phyloP scores from a whole-genome alignment of 1,284 basidiomycete genomes.

The Sphagnurus paluster region DNA sequence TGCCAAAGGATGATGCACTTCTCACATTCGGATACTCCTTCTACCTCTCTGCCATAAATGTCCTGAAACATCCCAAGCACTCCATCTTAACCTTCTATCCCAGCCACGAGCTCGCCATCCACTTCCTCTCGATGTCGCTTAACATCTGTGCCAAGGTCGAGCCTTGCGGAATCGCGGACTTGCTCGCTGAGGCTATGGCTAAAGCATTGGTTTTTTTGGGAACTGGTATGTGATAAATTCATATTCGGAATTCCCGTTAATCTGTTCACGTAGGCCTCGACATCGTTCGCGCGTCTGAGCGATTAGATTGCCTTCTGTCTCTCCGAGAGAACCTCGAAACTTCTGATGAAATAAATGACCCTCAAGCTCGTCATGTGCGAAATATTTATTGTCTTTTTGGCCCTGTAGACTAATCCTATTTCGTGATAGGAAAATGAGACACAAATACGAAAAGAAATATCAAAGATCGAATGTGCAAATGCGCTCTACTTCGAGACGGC shows the following conservation, averaged over 20 bases:
- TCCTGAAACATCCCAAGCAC: conserved; percentile 24
- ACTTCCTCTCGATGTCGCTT: conserved; percentile 22
- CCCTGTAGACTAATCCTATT: too few relatives aligned
- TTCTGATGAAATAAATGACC: too few relatives aligned
- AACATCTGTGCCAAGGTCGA: conserved; percentile 23
- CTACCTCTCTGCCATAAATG: conserved; percentile 27
- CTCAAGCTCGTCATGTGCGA: too few relatives aligned
- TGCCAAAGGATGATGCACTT: conserved; percentile 21
- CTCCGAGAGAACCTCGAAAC: too few relatives aligned
- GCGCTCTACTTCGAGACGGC: too few relatives aligned
- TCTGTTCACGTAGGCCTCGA: conserved; percentile 20
- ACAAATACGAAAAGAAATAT: too few relatives aligned
- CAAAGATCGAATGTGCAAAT: too few relatives aligned
- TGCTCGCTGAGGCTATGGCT: conserved; percentile 21
- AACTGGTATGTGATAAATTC: conserved; percentile 22
- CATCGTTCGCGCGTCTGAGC: conserved; percentile 21
- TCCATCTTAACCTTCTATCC: conserved; percentile 21
- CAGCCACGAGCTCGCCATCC: conserved; percentile 25
- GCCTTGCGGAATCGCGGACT: conserved; percentile 24
- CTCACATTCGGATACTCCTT: conserved; percentile 29
- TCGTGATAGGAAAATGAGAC: too few relatives aligned
- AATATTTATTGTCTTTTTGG: too few relatives aligned
- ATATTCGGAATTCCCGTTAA: neutral
- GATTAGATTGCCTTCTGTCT: conserved; percentile 14
- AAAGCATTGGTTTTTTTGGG: conserved; percentile 23